phyloP scores from a whole-genome alignment of 257 asterid species.

The Cinchona pubescens region DNA sequence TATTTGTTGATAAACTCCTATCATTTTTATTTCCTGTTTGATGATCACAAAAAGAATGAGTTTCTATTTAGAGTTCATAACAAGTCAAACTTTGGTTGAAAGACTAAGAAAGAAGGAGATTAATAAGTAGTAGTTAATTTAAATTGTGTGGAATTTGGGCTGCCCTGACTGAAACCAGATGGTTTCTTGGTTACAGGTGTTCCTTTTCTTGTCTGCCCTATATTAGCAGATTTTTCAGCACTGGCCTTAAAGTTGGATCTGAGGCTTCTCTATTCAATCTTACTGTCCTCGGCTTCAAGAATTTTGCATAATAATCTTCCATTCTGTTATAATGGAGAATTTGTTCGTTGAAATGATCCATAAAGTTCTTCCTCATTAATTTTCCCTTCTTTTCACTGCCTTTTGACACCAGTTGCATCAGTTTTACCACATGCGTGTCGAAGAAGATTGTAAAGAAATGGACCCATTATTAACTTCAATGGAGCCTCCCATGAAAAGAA shows the following conservation, averaged over 20 bases:
- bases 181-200: conserved; percentile 12
- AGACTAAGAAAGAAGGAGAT: not conserved
- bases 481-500: conserved; percentile 90
- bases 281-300: not conserved
- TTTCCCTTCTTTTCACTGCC: conserved; percentile 15
- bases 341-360: not conserved
- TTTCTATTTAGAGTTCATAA: not conserved
- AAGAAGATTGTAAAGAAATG: conserved; percentile 45
- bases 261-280: conserved; percentile 2
- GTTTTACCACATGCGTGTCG: conserved; percentile 13
- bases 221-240: not conserved
- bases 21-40: not conserved
- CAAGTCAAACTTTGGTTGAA: not conserved
- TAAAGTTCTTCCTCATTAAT: conserved; percentile 22
- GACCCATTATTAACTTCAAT: conserved; percentile 48
- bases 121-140: not conserved
- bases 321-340: conserved; percentile 1
- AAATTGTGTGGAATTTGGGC: not conserved
- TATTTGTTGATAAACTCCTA: not conserved
- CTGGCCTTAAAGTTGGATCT: not conserved
- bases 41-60: not conserved
- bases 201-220: not conserved
- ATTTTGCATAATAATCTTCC: not conserved
- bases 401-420: conserved; percentile 21
- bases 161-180: not conserved